phyloP scores from a whole-genome alignment of 805 yeast genomes.

The Candida maris region DNA sequence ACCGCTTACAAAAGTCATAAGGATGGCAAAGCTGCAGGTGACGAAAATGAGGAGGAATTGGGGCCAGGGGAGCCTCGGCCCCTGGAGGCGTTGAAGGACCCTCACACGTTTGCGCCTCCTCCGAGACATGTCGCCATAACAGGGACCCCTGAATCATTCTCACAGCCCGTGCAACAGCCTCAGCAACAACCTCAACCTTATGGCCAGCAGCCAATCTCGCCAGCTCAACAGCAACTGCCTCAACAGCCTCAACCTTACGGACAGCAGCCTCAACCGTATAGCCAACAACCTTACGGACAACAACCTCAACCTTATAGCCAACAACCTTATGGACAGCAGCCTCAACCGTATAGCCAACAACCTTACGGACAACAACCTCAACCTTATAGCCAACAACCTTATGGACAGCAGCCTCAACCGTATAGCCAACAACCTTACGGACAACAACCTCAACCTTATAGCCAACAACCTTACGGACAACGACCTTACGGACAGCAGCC shows the following conservation, averaged over 20 bases:
- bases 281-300: constrained; percentile 13
- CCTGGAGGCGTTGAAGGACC: constrained; percentile 22
- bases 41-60: constrained; percentile 13
- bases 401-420: constrained; percentile 1
- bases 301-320: constrained; percentile 9
- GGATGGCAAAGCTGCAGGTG: constrained; percentile 11
- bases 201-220: constrained; percentile 3
- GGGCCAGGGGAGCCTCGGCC: constrained; percentile 18
- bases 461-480: constrained; percentile 12
- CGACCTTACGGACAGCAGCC: constrained; percentile 7
- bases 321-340: no score
- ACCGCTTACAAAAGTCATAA: constrained; percentile 44
- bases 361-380: constrained; percentile 12
- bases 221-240: constrained; percentile 3
- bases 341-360: constrained; percentile 4
- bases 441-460: constrained; percentile 8
- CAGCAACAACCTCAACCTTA: constrained; percentile 15
- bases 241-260: constrained; percentile 2
- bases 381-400: constrained; percentile 4
- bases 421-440: constrained; percentile 1
- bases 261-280: constrained; percentile 8
- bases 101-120: constrained; percentile 35
- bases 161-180: constrained; percentile 19
- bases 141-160: constrained; percentile 18
- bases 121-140: constrained; percentile 24